Conservation (phyloP, 805 yeast genomes). For the Saccharomyces jurei region DNA sequence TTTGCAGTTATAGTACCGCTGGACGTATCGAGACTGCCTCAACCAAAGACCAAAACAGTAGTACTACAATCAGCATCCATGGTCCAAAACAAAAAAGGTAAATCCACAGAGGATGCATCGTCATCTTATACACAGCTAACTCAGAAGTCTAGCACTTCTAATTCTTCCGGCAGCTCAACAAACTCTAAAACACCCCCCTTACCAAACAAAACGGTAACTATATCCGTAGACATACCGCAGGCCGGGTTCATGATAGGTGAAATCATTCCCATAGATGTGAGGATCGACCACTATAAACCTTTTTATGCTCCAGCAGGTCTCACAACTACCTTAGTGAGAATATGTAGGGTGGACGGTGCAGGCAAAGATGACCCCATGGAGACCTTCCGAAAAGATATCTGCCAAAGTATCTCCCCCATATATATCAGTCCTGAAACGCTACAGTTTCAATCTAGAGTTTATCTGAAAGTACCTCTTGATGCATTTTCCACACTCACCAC, state of each 20-base stretch:
- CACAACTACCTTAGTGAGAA: constrained; percentile 70
- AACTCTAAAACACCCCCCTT: neutral
- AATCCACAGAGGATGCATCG: constrained; percentile 12
- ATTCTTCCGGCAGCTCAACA: constrained; percentile 4
- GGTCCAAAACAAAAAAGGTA: constrained; percentile 4
- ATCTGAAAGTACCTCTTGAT: constrained; percentile 70
- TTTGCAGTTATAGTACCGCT: constrained; percentile 62
- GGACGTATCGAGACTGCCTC: constrained; percentile 59
- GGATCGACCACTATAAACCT: constrained; percentile 60
- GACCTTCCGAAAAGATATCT: constrained; percentile 73
- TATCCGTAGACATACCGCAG: constrained; percentile 42
- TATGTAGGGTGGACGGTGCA: constrained; percentile 59
- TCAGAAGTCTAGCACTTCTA: constrained; percentile 15
- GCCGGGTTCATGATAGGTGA: constrained; percentile 79
- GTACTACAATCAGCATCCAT: constrained; percentile 46
- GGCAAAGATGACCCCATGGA: constrained; percentile 43
- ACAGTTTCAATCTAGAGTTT: constrained; percentile 49
- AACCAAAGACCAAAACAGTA: constrained; percentile 58
- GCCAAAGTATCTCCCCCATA: constrained; percentile 69
- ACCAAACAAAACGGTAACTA: constrained; percentile 28
- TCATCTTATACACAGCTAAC: constrained; percentile 22
- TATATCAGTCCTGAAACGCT: constrained; percentile 64
- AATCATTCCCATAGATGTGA: constrained; percentile 59
- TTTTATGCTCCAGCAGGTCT: constrained; percentile 65
- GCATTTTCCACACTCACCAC: constrained; percentile 77